Conservation (phyloP, 164 flowering plant genomes). For the Stephania yunnanensis region DNA sequence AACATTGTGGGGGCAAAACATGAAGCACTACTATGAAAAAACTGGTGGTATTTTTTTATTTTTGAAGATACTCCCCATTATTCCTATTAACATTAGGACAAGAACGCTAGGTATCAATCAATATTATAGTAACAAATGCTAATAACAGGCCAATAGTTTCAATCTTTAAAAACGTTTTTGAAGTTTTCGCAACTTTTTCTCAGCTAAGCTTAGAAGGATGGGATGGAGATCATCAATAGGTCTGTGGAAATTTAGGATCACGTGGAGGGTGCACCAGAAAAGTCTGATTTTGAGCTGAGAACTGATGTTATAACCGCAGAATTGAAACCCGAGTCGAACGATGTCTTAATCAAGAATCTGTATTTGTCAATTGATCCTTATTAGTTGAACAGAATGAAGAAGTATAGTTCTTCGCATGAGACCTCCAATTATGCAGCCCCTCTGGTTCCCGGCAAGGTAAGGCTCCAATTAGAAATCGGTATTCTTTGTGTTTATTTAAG, state of each 20-base stretch:
- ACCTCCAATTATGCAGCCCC: constrained; percentile 18
- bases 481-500: too few relatives aligned
- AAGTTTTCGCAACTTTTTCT: not conserved
- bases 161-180: not conserved
- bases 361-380: constrained; percentile 75
- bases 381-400: constrained; percentile 70
- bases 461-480: not conserved
- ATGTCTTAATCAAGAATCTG: constrained; percentile 48
- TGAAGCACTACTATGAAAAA: too few relatives aligned
- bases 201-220: not conserved
- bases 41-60: too few relatives aligned
- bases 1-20: too few relatives aligned
- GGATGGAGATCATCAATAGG: constrained; percentile 51
- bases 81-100: not conserved
- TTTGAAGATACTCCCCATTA: not conserved
- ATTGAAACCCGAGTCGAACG: constrained; percentile 21
- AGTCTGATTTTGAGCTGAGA: constrained; percentile 50
- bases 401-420: constrained; percentile 41
- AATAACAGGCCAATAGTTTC: not conserved
- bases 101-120: too few relatives aligned
- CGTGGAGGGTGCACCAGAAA: constrained; percentile 43
- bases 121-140: too few relatives aligned
- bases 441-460: constrained; percentile 45
- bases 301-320: constrained; percentile 17
- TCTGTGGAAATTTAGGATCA: constrained; percentile 33